phyloP scores from a whole-genome alignment of 2,329 filamentous ascomycete species.

The Paramyrothecium roridum region DNA sequence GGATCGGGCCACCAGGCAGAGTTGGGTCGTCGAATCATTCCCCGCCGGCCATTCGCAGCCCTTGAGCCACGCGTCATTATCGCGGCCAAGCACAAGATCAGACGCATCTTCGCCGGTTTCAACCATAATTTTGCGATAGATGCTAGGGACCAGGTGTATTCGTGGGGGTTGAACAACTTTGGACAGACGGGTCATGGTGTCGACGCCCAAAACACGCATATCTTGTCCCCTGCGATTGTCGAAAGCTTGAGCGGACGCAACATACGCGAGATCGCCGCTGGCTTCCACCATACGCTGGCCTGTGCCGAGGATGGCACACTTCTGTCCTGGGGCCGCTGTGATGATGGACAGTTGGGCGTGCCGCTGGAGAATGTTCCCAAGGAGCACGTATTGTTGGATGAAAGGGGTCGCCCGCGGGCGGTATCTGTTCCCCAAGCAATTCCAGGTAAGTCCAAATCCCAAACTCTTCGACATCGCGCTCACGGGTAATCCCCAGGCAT shows the following conservation, averaged over 20 bases:
- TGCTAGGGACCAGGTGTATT: slow-evolving; percentile 59
- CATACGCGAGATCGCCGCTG: slow-evolving; percentile 17
- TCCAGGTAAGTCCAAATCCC: slow-evolving; percentile 11
- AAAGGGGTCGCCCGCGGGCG: slow-evolving; percentile 56
- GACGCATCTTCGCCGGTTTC: slow-evolving; percentile 48
- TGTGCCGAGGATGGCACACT: slow-evolving; percentile 46
- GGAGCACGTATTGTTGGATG: slow-evolving; percentile 52
- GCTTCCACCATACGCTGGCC: slow-evolving; percentile 64
- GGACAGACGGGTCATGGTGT: slow-evolving; percentile 58
- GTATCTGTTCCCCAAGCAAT: slow-evolving; percentile 32
- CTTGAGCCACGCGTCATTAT: slow-evolving; percentile 38
- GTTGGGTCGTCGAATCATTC: slow-evolving; percentile 40
- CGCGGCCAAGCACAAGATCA: slow-evolving; percentile 28
- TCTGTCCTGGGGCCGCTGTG: slow-evolving; percentile 49
- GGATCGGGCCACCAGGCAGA: slow-evolving; percentile 50
- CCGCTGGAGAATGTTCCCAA: slow-evolving; percentile 37
- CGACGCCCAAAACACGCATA: slow-evolving; percentile 49
- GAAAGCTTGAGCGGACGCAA: not conserved
- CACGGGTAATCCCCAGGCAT: slow-evolving; percentile 3
- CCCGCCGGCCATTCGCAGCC: slow-evolving; percentile 44
- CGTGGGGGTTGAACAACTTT: slow-evolving; percentile 71
- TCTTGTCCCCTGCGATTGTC: slow-evolving; percentile 24
- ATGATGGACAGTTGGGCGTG: slow-evolving; percentile 42
- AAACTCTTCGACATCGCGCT: not conserved
- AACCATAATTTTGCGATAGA: slow-evolving; percentile 71